Percentiles rank a stretch among this genome's conserved stretches.
phyloP scores from a whole-genome alignment of 768 basidiomycete genomes.

The Gyrodon lividus region DNA sequence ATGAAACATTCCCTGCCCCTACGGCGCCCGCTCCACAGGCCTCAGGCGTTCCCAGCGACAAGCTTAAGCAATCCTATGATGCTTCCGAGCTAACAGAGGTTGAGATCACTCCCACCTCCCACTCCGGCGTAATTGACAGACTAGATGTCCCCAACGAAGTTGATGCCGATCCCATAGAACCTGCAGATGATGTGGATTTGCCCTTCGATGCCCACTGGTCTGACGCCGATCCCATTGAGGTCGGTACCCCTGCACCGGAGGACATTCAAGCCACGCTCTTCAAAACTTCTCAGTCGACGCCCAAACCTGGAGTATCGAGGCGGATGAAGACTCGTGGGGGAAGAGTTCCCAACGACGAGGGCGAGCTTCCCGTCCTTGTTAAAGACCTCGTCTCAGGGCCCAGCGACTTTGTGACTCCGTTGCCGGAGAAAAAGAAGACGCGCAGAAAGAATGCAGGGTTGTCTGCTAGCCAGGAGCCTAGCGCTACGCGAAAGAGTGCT shows the following conservation, averaged over 20 bases:
- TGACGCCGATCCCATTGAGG: conserved; percentile 33
- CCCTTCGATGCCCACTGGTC: conserved; percentile 4
- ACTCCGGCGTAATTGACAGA: not conserved
- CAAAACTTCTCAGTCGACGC: conserved; percentile 14
- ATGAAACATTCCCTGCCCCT: not conserved
- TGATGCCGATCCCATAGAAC: conserved; percentile 44
- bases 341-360: conserved; percentile 23
- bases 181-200: conserved; percentile 36
- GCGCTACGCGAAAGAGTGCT: conserved; percentile 20
- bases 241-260: conserved; percentile 4
- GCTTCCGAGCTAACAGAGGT: conserved; percentile 11
- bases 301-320: conserved; percentile 35
- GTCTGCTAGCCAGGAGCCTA: conserved; percentile 23
- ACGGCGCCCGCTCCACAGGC: not conserved
- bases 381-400: conserved; percentile 19
- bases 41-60: not conserved
- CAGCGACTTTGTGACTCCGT: conserved; percentile 21
- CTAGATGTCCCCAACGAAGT: not conserved
- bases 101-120: conserved; percentile 10
- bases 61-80: not conserved
- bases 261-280: conserved; percentile 1
- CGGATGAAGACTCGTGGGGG: conserved; percentile 45
- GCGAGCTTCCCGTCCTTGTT: conserved; percentile 25
- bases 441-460: conserved; percentile 15
- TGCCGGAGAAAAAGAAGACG: conserved; percentile 16